These are phyloP conservation scores for Solanum aculeatissimum DNA, from an alignment of 305 asterid genomes.

Conservation along the genomic window DNA sequence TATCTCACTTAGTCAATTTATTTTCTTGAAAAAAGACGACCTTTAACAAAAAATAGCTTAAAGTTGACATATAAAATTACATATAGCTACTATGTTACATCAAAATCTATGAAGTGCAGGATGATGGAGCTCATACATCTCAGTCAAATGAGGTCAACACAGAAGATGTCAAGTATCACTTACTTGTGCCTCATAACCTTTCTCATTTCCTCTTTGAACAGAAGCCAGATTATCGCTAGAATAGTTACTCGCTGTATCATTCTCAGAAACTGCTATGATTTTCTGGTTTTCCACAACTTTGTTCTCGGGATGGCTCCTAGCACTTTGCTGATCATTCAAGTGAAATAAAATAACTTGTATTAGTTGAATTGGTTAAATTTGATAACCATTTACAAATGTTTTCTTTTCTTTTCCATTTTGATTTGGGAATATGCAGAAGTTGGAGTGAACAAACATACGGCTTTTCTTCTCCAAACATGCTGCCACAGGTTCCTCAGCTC, in stretches of 20 bases:
- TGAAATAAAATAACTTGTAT: constrained; percentile 5
- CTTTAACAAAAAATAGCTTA: not conserved
- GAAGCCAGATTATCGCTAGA: constrained; percentile 59
- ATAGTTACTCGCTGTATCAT: constrained; percentile 42
- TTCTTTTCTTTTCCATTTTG: not conserved
- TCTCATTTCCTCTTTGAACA: constrained; percentile 53
- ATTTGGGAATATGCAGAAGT: not conserved
- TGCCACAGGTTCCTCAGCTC: constrained; percentile 96
- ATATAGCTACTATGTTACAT: not conserved
- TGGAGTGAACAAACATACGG: constrained; percentile 27
- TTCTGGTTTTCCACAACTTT: constrained; percentile 53
- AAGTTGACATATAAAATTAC: not conserved
- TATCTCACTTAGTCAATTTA: not conserved
- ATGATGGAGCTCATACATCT: not conserved
- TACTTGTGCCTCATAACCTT: constrained; percentile 82
- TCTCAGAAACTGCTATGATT: constrained; percentile 79
- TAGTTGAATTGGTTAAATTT: not conserved
- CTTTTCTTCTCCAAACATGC: constrained; percentile 96
- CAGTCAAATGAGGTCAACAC: not conserved
- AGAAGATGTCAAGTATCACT: not conserved
- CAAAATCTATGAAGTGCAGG: not conserved
- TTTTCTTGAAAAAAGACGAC: not conserved
- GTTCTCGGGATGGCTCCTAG: constrained; percentile 45
- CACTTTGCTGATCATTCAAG: constrained; percentile 34
- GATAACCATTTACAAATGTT: not conserved